phyloP scores from a whole-genome alignment of 1,284 basidiomycete species.

The Cutaneotrichosporon sp. region DNA sequence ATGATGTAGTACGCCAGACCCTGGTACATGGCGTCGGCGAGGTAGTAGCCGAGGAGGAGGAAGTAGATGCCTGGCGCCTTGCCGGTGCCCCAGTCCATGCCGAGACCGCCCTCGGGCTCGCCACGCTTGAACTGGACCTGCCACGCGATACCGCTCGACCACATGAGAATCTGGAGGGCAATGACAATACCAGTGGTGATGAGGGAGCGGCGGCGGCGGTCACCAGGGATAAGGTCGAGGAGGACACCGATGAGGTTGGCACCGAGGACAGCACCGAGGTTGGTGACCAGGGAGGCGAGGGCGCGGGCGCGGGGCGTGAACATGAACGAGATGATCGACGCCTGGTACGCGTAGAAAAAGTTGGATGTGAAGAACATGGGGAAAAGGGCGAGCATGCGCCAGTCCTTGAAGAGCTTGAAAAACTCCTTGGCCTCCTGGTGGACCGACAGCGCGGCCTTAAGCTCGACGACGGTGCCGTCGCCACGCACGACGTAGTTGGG shows the following conservation, averaged over 20 bases:
- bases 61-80: not conserved
- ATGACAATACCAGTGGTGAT: constrained; percentile 22
- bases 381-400: constrained; percentile 33
- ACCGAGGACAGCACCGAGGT: constrained; percentile 35
- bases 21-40: constrained; percentile 43
- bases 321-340: constrained; percentile 29
- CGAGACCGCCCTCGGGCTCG: not conserved
- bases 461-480: constrained; percentile 34
- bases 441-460: constrained; percentile 20
- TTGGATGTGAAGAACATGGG: constrained; percentile 39
- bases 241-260: constrained; percentile 35
- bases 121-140: constrained; percentile 23
- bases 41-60: constrained; percentile 29
- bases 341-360: constrained; percentile 38
- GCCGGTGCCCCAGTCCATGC: not conserved
- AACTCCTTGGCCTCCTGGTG: constrained; percentile 27
- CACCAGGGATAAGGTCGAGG: constrained; percentile 33
- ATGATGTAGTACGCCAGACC: constrained; percentile 41
- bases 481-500: constrained; percentile 32
- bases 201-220: constrained; percentile 29
- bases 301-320: constrained; percentile 39
- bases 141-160: constrained; percentile 26
- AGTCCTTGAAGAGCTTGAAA: constrained; percentile 29
- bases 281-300: constrained; percentile 29
- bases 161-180: constrained; percentile 29